These are phyloP conservation scores for Kodamaea jinghongensis DNA, from an alignment of 805 yeast genomes.

Conservation along the genomic window DNA sequence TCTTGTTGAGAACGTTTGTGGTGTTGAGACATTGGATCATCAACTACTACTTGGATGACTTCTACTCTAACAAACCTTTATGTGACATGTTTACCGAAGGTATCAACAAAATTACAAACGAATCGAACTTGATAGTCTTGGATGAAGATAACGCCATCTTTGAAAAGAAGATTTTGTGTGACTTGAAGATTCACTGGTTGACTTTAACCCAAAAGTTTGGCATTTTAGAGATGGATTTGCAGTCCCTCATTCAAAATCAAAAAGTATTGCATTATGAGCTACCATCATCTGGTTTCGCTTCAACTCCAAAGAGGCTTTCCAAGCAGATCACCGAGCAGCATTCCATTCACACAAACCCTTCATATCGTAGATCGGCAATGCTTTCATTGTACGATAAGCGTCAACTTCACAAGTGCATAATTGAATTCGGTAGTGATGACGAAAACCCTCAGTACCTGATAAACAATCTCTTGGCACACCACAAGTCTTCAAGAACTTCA, in stretches of 20 bases:
- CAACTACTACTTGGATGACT: slow-evolving; percentile 86
- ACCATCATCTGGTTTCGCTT: slow-evolving; percentile 18
- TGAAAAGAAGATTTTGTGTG: slow-evolving; percentile 36
- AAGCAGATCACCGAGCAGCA: slow-evolving; percentile 30
- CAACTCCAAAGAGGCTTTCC: slow-evolving; percentile 19
- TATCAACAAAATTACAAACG: slow-evolving; percentile 35
- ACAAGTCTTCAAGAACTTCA: slow-evolving; percentile 35
- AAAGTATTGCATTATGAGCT: slow-evolving; percentile 19
- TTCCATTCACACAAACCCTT: slow-evolving; percentile 42
- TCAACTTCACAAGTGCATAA: slow-evolving; percentile 35
- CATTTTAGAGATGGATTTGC: slow-evolving; percentile 22
- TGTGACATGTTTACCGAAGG: slow-evolving; percentile 49
- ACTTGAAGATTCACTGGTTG: slow-evolving; percentile 43
- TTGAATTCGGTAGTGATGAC: slow-evolving; percentile 19
- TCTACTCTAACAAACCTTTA: slow-evolving; percentile 28
- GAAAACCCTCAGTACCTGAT: slow-evolving; percentile 30
- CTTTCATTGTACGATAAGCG: slow-evolving; percentile 39
- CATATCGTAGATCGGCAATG: slow-evolving; percentile 45
- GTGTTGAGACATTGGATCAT: slow-evolving; percentile 85
- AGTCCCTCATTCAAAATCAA: slow-evolving; percentile 9
- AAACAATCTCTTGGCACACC: slow-evolving; percentile 36
- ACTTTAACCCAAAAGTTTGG: slow-evolving; percentile 32
- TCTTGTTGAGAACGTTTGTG: slow-evolving; percentile 79
- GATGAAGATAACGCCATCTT: slow-evolving; percentile 18
- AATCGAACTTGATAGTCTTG: slow-evolving; percentile 26